Evolutionary conservation across 208 protist genomes (phyloP), one percentile per base, ranked within the genome.

Genomic region (Eutreptiella sp.): DNA sequence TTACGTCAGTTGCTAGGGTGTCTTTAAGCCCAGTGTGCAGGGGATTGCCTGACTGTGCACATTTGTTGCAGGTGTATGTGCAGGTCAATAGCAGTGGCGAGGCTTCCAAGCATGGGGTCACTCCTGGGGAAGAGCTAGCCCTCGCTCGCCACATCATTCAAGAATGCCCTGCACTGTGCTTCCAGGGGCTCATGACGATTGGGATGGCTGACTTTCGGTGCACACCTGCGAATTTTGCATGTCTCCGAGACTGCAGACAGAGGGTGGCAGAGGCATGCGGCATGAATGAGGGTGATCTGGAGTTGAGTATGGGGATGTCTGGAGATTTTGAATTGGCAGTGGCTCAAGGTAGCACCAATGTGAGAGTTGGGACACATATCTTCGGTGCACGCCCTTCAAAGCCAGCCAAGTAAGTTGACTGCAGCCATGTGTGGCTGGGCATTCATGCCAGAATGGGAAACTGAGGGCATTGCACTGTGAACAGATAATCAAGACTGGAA

Each of bases 281-380:
- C 32, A 29, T 88, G 3, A 11, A 57, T 23, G 38, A 68, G 4
- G 68, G 76, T 28, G 55, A 68, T 1, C 63, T 95, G n/a, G 77
- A 83, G 47, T 72, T 98, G 9, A 93, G 82, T 45, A 97, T 98
- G 93, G 95, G 95, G 39, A 98, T 98, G 94, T 92, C 79, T 36
- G 69, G 74, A 19, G 94, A 98, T 66, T 97, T 84, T 66, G 71
- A 89, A 35, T 75, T 85, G 32, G 95, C 95, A 0, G 95, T 98
- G 48, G 46, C 76, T 39, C 80, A 87, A 73, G 94, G 94, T 4
- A 76, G 82, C 46, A 97, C 89, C 3, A 86, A 77, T 36, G 94
- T 98, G 16, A 77, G 95, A 26, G 88, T 98, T 4, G 95, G 95
- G 3, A 81, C 70, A 16, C 67, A 72, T 23, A 86, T 98, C 34